Evolutionary conservation across 208 protist genomes (phyloP).

Genomic region (Trypanosoma cruzi): DNA sequence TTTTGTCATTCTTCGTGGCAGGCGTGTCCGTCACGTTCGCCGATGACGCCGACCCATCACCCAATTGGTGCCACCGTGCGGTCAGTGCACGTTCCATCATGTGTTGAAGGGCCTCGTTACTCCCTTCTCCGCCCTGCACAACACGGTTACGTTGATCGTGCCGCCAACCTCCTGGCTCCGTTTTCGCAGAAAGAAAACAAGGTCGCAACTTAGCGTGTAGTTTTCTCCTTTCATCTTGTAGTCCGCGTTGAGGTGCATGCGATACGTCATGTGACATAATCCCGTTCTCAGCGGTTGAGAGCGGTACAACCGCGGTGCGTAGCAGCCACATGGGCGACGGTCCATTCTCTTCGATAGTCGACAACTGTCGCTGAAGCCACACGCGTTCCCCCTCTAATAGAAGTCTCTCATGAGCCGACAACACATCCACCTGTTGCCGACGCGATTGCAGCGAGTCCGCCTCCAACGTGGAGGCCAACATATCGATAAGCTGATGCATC

Average conservation of each 20-base stretch:
- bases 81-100: slow-evolving; percentile 22
- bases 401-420: slow-evolving; percentile 34
- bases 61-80: neutral
- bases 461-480: slow-evolving; percentile 38
- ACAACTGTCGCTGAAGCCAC: slow-evolving; percentile 27
- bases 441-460: slow-evolving; percentile 21
- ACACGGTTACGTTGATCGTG: neutral
- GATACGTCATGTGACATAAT: neutral
- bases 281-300: neutral
- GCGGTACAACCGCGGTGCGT: neutral
- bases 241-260: neutral
- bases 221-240: neutral
- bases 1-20: neutral
- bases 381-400: slow-evolving; percentile 27
- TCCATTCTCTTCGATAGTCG: neutral
- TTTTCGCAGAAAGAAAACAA: slow-evolving; percentile 3
- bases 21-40: neutral
- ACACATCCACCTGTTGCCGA: neutral
- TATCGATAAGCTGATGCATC: slow-evolving; percentile 35
- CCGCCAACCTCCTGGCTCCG: neutral
- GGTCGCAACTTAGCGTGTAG: neutral
- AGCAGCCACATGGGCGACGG: neutral
- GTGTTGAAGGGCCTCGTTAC: neutral
- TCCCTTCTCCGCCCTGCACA: neutral
- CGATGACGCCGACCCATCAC: neutral